These are phyloP conservation scores for Aspergillus ostianus DNA, from an alignment of 495 filamentous ascomycete genomes.

Conservation along the genomic window DNA sequence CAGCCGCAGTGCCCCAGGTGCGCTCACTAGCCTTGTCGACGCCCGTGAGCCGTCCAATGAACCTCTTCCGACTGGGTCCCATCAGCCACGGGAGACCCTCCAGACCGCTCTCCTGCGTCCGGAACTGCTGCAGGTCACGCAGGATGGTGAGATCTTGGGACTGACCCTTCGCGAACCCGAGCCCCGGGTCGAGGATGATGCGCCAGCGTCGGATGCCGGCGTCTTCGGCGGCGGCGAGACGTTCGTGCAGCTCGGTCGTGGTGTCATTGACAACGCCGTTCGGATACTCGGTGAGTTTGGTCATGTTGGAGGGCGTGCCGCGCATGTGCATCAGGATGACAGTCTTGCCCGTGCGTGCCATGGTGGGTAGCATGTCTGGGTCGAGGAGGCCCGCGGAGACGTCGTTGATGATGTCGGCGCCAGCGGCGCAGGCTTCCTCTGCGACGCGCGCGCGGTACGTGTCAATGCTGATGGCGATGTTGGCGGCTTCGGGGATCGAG, in stretches of 20 bases:
- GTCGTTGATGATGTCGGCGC: constrained; percentile 94
- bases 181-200: constrained; percentile 89
- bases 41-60: constrained; percentile 80
- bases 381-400: constrained; percentile 82
- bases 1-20: constrained; percentile 83
- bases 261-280: constrained; percentile 70
- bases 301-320: constrained; percentile 85
- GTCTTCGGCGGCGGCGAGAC: constrained; percentile 73
- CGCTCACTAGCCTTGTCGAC: constrained; percentile 65
- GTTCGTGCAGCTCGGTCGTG: constrained; percentile 62
- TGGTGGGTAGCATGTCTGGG: constrained; percentile 75
- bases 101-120: constrained; percentile 57
- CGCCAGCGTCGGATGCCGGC: constrained; percentile 89
- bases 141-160: constrained; percentile 80
- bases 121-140: constrained; percentile 60
- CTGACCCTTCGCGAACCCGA: constrained; percentile 87
- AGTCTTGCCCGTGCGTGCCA: constrained; percentile 75
- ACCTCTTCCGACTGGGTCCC: constrained; percentile 86
- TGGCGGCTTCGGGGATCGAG: constrained; percentile 54
- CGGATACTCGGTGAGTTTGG: constrained; percentile 64
- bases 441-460: constrained; percentile 89
- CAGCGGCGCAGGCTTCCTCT: constrained; percentile 72
- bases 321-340: constrained; percentile 96
- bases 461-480: constrained; percentile 78
- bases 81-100: constrained; percentile 83